A percentile compares a stretch with the other conserved stretches of the same genome.
These are phyloP conservation scores for Ogataea ganodermae DNA, from an alignment of 805 yeast genomes.

Conservation along the genomic window DNA sequence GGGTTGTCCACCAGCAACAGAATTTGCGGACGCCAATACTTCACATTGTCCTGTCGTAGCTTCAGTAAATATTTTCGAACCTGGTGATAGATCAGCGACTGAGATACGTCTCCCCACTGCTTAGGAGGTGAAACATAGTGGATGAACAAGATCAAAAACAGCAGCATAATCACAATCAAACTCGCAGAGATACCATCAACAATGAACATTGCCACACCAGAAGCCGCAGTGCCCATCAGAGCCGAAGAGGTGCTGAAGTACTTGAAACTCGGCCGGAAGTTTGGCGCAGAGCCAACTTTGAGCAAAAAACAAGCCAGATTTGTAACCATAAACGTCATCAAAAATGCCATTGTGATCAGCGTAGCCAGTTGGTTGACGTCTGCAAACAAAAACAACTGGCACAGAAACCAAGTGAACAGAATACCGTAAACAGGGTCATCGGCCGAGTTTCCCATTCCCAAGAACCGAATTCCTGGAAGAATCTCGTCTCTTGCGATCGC, in stretches of 20 bases:
- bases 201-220: slow-evolving; percentile 85
- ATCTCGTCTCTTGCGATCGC: slow-evolving; percentile 90
- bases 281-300: slow-evolving; percentile 93
- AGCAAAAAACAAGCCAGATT: slow-evolving; percentile 90
- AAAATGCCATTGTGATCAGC: slow-evolving; percentile 93
- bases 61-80: slow-evolving; percentile 87
- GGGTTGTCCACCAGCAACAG: slow-evolving; percentile 88
- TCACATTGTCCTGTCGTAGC: slow-evolving; percentile 87
- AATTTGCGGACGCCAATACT: slow-evolving; percentile 98
- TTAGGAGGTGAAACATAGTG: slow-evolving; percentile 94
- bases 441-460: slow-evolving; percentile 50
- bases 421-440: slow-evolving; percentile 69
- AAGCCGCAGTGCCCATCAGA: slow-evolving; percentile 64
- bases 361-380: slow-evolving; percentile 94
- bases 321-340: slow-evolving; percentile 94
- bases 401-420: slow-evolving; percentile 73
- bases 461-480: slow-evolving; percentile 72
- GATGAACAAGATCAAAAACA: slow-evolving; percentile 70
- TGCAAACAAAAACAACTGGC: slow-evolving; percentile 84
- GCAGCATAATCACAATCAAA: slow-evolving; percentile 64
- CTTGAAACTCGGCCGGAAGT: slow-evolving; percentile 92
- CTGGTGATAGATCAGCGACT: slow-evolving; percentile 91
- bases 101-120: slow-evolving; percentile 98
- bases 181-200: slow-evolving; percentile 92
- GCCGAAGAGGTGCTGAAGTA: slow-evolving; percentile 87